phyloP scores from a whole-genome alignment of 2,329 filamentous ascomycete genomes.

The Monosporascus sp. region DNA sequence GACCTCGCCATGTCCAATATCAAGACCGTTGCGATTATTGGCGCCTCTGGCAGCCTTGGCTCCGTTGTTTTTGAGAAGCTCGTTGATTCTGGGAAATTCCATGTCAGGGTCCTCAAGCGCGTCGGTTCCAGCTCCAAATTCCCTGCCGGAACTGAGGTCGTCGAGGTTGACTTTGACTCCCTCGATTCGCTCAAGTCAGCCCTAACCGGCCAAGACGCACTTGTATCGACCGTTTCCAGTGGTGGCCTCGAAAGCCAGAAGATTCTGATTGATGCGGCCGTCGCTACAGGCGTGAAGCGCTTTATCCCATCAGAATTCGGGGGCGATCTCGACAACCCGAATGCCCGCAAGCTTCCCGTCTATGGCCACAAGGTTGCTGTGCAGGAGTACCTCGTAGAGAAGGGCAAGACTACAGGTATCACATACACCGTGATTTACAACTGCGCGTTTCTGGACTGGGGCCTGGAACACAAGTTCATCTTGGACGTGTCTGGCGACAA shows the following conservation, averaged over 20 bases:
- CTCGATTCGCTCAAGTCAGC: conserved; percentile 43
- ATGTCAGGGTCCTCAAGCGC: conserved; percentile 51
- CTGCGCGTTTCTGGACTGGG: conserved; percentile 29
- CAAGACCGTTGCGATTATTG: conserved; percentile 14
- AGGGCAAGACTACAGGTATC: conserved; percentile 11
- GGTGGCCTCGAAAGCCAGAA: conserved; percentile 35
- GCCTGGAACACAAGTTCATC: conserved; percentile 9
- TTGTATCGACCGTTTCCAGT: conserved; percentile 42
- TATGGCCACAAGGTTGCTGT: conserved; percentile 13
- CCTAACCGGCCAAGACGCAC: conserved; percentile 51
- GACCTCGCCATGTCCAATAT: conserved; percentile 10
- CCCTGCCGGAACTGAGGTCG: conserved; percentile 34
- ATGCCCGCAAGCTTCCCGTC: conserved; percentile 10
- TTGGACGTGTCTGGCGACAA: conserved; percentile 12
- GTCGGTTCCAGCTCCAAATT: conserved; percentile 30
- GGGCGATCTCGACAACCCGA: conserved; percentile 24
- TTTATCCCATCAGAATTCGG: conserved; percentile 58
- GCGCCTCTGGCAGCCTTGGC: conserved; percentile 30
- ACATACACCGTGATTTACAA: conserved; percentile 33
- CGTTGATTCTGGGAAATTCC: conserved; percentile 34
- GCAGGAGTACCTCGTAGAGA: conserved; percentile 14
- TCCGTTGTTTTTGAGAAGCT: conserved; percentile 32
- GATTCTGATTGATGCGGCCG: conserved; percentile 51
- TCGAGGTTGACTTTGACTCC: conserved; percentile 43
- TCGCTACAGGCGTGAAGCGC: conserved; percentile 54